These are phyloP conservation scores for Penicillium herquei DNA, from an alignment of 495 filamentous ascomycete genomes.

Conservation along the genomic window DNA sequence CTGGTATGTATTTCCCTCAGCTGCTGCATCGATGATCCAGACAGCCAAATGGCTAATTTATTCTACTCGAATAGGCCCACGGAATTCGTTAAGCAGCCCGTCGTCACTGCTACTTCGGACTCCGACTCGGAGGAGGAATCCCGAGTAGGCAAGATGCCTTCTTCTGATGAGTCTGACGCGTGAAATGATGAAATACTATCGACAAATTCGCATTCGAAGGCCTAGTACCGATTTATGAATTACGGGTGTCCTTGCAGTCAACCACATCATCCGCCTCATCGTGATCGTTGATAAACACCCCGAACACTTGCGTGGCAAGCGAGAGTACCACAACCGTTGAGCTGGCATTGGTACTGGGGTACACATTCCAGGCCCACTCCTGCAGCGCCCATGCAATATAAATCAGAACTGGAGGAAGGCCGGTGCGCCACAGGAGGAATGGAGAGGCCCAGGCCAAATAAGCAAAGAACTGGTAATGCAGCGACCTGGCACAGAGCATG, in stretches of 20 bases:
- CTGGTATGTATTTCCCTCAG: conserved; percentile 58
- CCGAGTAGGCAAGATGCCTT: conserved; percentile 77
- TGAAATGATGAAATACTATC: conserved; percentile 8
- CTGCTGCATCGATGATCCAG: neutral
- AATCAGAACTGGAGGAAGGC: conserved; percentile 69
- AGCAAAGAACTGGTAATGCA: conserved; percentile 97
- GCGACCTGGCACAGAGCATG: conserved; percentile 81
- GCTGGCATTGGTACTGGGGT: conserved; percentile 81
- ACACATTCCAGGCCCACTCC: conserved; percentile 97
- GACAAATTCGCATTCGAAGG: conserved; percentile 3
- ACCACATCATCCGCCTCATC: conserved; percentile 15
- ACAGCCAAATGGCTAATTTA: conserved; percentile 11
- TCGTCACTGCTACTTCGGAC: conserved; percentile 16
- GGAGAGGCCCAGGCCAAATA: conserved; percentile 92
- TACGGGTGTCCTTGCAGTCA: conserved; percentile 17
- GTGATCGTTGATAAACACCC: conserved; percentile 28
- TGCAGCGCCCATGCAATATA: conserved; percentile 76
- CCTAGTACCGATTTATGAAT: conserved; percentile 16
- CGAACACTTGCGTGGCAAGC: conserved; percentile 61
- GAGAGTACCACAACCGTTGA: conserved; percentile 73
- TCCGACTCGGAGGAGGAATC: conserved; percentile 71
- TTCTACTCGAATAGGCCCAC: conserved; percentile 59
- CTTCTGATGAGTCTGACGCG: conserved; percentile 58
- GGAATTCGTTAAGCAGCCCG: conserved; percentile 67
- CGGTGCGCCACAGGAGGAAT: conserved; percentile 83